phyloP scores from a whole-genome alignment of 2,329 filamentous ascomycete genomes.

The Hirsutella rhossiliensis region DNA sequence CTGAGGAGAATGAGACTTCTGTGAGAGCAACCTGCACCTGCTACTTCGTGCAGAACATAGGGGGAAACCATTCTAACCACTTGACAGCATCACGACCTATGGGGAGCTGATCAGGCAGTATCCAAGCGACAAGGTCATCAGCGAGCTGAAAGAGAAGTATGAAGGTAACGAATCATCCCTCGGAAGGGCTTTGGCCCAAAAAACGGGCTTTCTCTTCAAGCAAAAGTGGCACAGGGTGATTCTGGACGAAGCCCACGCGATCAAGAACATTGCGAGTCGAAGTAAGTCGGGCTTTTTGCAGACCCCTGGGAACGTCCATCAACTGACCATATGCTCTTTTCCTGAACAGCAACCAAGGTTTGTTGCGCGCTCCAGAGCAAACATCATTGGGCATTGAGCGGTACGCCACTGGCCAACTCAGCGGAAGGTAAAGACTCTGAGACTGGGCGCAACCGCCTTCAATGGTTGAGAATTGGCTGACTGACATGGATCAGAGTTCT shows the following conservation, averaged over 20 bases:
- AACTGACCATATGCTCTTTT: neutral
- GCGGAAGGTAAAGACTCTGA: constrained; percentile 12
- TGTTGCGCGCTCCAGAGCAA: constrained; percentile 15
- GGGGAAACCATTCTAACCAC: neutral
- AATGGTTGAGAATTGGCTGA: constrained; percentile 1
- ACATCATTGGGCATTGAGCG: constrained; percentile 21
- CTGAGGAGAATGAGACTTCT: neutral
- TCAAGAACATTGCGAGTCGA: constrained; percentile 33
- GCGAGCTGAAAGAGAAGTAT: neutral
- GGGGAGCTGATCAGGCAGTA: constrained; percentile 11
- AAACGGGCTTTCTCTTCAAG: constrained; percentile 7
- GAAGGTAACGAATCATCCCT: constrained; percentile 7
- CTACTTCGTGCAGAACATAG: too few relatives aligned
- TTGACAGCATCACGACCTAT: constrained; percentile 17
- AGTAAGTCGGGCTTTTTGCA: constrained; percentile 12
- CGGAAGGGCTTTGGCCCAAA: constrained; percentile 28
- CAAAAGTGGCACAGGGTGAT: constrained; percentile 37
- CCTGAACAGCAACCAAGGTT: constrained; percentile 6
- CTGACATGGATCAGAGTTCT: constrained; percentile 21
- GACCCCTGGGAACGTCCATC: neutral
- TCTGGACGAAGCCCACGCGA: constrained; percentile 43
- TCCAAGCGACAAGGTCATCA: neutral
- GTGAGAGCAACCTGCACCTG: neutral
- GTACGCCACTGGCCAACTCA: constrained; percentile 22
- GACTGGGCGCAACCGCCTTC: neutral